phyloP scores from a whole-genome alignment of 495 filamentous ascomycete genomes.

The Tuber borchii region DNA sequence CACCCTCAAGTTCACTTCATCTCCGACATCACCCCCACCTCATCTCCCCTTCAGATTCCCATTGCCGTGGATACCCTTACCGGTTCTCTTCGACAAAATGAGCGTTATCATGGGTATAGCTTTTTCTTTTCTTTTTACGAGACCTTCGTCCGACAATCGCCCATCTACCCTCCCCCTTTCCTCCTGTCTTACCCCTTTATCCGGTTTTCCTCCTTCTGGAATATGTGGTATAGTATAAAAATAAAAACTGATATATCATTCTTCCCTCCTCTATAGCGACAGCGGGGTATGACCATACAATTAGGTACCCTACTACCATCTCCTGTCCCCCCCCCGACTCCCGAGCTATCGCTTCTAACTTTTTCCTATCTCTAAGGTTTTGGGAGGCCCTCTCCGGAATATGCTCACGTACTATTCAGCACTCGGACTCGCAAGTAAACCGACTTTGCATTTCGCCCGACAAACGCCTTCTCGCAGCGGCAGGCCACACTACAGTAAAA shows the following conservation, averaged over 20 bases:
- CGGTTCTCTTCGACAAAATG: slow-evolving; percentile 16
- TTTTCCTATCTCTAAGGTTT: slow-evolving; percentile 54
- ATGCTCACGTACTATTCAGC: slow-evolving; percentile 94
- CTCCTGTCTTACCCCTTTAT: background rate
- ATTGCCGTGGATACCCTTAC: slow-evolving; percentile 8
- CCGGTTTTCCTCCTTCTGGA: slow-evolving; percentile 8
- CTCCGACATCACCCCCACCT: slow-evolving; percentile 16
- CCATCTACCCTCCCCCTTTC: background rate
- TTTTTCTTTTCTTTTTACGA: slow-evolving; percentile 5
- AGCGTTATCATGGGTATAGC: slow-evolving; percentile 42
- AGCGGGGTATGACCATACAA: slow-evolving; percentile 99
- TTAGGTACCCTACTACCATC: slow-evolving; percentile 59
- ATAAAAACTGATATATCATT: slow-evolving; percentile 25
- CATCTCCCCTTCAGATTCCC: slow-evolving; percentile 9
- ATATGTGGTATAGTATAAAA: background rate
- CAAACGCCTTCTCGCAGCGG: slow-evolving; percentile 90
- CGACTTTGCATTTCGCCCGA: slow-evolving; percentile 96
- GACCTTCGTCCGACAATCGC: background rate
- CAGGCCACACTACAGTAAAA: slow-evolving; percentile 89
- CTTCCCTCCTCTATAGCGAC: slow-evolving; percentile 30
- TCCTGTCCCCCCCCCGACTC: slow-evolving; percentile 1
- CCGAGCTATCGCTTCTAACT: slow-evolving; percentile 14
- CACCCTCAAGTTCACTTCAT: background rate
- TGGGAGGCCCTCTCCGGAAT: slow-evolving; percentile 98
- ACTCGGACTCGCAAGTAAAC: slow-evolving; percentile 96